Percentiles rank a stretch among this genome's conserved stretches.
phyloP scores from a whole-genome alignment of 768 basidiomycete genomes.

The Phanerochaete sordida region DNA sequence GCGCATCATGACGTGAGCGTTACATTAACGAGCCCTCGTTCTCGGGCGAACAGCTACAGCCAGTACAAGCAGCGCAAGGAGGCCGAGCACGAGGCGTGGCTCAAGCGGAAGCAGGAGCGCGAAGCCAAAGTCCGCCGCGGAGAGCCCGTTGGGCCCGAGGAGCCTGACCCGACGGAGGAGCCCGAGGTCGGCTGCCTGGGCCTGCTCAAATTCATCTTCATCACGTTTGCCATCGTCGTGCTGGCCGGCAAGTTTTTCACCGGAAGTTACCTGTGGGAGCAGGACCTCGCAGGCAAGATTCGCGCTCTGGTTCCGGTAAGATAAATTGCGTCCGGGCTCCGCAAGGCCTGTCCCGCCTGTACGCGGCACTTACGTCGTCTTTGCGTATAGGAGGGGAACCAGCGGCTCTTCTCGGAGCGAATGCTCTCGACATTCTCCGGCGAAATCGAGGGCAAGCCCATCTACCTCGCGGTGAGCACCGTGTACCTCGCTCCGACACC shows the following conservation, averaged over 20 bases:
- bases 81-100: slow-evolving; percentile 59
- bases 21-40: slow-evolving; percentile 6
- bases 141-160: slow-evolving; percentile 68
- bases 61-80: slow-evolving; percentile 63
- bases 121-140: slow-evolving; percentile 72
- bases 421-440: slow-evolving; percentile 72
- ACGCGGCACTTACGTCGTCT: slow-evolving; percentile 8
- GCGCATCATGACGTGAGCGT: background rate
- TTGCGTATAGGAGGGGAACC: slow-evolving; percentile 44
- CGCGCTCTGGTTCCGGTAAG: slow-evolving; percentile 19
- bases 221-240: slow-evolving; percentile 46
- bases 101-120: slow-evolving; percentile 66
- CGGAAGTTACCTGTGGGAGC: slow-evolving; percentile 85
- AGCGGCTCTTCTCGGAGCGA: slow-evolving; percentile 72
- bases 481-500: slow-evolving; percentile 1
- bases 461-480: slow-evolving; percentile 77
- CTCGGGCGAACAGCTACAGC: slow-evolving; percentile 46
- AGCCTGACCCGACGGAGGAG: slow-evolving; percentile 68
- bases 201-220: slow-evolving; percentile 66
- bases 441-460: slow-evolving; percentile 52
- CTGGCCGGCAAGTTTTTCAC: slow-evolving; percentile 82
- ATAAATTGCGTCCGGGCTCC: background rate
- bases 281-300: slow-evolving; percentile 26
- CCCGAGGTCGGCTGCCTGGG: slow-evolving; percentile 62
- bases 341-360: too few relatives aligned